Conservation (phyloP, 768 basidiomycete species). For the Mycena alexandri region DNA sequence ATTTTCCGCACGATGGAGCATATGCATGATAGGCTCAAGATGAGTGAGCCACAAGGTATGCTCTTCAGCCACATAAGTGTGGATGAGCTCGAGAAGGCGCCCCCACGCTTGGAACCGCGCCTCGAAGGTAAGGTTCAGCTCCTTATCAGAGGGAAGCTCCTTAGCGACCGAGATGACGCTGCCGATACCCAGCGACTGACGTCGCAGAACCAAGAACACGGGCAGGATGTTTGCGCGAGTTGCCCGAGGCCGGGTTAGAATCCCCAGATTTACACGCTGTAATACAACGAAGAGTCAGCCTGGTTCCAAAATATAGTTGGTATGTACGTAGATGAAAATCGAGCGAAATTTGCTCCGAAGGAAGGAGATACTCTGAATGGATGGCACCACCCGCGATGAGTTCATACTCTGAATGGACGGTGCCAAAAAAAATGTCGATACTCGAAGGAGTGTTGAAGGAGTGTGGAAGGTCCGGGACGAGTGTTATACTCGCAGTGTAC, state of each 20-base stretch:
- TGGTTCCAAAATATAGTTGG: background rate
- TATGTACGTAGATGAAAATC: no score
- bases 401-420: no score
- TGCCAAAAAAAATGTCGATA: no score
- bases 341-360: no score
- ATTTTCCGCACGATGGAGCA: slow-evolving; percentile 19
- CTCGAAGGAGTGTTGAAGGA: no score
- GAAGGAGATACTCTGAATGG: no score
- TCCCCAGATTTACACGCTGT: background rate
- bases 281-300: background rate
- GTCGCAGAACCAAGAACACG: background rate
- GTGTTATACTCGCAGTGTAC: no score
- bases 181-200: background rate
- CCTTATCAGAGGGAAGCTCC: slow-evolving; percentile 24
- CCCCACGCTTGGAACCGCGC: slow-evolving; percentile 43
- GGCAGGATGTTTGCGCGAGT: background rate
- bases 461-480: no score
- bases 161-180: slow-evolving; percentile 27
- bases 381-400: no score
- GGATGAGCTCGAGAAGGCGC: slow-evolving; percentile 34
- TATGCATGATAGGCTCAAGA: slow-evolving; percentile 28
- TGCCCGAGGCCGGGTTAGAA: background rate
- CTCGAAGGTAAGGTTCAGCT: slow-evolving; percentile 38
- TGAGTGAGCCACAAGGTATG: slow-evolving; percentile 30
- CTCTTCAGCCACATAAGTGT: slow-evolving; percentile 30